Evolutionary conservation across 192 early-diverging fungal species (phyloP).

Genomic region (Phycomyces blakesleeanus): DNA sequence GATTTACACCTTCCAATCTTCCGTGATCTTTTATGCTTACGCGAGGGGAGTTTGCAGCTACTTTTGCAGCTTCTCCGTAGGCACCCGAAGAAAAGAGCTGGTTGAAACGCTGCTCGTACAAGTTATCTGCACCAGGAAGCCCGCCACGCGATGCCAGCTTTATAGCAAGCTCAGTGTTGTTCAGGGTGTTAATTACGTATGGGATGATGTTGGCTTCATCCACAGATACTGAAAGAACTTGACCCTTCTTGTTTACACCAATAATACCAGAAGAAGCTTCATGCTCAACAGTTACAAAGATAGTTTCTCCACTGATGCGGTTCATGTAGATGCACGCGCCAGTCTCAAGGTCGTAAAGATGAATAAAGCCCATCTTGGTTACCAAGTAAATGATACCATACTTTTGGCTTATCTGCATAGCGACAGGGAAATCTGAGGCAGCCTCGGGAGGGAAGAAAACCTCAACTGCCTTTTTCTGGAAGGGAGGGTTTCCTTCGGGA

Average conservation of each 20-base stretch:
- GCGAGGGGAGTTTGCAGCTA: slow-evolving; percentile 90
- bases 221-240: slow-evolving; percentile 91
- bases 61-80: slow-evolving; percentile 87
- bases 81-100: slow-evolving; percentile 71
- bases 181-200: slow-evolving; percentile 79
- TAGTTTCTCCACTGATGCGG: slow-evolving; percentile 95
- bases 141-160: slow-evolving; percentile 85
- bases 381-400: slow-evolving; percentile 93
- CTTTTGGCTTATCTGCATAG: slow-evolving; percentile 94
- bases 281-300: slow-evolving; percentile 94
- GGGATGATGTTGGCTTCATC: slow-evolving; percentile 90
- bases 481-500: slow-evolving; percentile 84
- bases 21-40: slow-evolving; percentile 35
- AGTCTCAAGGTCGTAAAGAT: slow-evolving; percentile 94
- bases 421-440: slow-evolving; percentile 90
- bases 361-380: slow-evolving; percentile 98
- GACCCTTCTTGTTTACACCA: slow-evolving; percentile 94
- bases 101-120: slow-evolving; percentile 91
- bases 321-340: slow-evolving; percentile 96
- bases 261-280: slow-evolving; percentile 84
- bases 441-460: slow-evolving; percentile 97
- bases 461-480: slow-evolving; percentile 87
- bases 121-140: slow-evolving; percentile 88
- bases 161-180: slow-evolving; percentile 88
- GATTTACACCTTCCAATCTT: not conserved